Evolutionary conservation across 768 basidiomycete genomes (phyloP), one percentile per base, ranked within the genome.

Genomic region (Lactarius quietus): DNA sequence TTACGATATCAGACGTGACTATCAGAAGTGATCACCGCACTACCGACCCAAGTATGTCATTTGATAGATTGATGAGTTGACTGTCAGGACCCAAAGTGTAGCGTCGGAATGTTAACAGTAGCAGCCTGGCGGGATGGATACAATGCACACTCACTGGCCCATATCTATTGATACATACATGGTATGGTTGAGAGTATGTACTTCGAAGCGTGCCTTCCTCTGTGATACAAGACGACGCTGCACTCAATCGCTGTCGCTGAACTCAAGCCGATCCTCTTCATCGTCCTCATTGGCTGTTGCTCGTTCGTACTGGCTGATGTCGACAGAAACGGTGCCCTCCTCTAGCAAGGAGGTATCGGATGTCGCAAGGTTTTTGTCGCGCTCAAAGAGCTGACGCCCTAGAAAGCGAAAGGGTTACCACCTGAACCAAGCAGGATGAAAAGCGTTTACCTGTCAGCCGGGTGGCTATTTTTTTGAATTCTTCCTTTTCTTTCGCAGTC

Each of bases 331-430:
- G 0, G 86, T 84, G 29, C 86, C 95, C 73, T 95, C 96, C 74
- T 98, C 95, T 72, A 89, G 76, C 41, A 95, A 79, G 17, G 76
- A 82, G 68, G 92, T 91, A 61, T 98, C 96, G 55, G 92, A 88
- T 10, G 78, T 77, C 5, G 78, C 84, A 38, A 95, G 80, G 70
- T 84, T 84, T 63, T 79, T 84, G 73, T 93, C 87, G 43, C 85
- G 84, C 76, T 96, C 93, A 76, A 98, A 99, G 53, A 98, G 78
- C 77, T 97, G 94, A 28, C 93, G 87, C 31, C 96, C 96, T 96
- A 69, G 63, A 52, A n/a, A 55, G 57, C 39, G 23, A 15, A 57
- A 15, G 31, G 41, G 61, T 45, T 12, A 43, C 36, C 36, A 68
- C 56, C 61, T n/a, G 59, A 38, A 64, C 43, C 8, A 51, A 35